Conservation (phyloP, 2,329 filamentous ascomycete genomes). For the Colletotrichum godetiae region DNA sequence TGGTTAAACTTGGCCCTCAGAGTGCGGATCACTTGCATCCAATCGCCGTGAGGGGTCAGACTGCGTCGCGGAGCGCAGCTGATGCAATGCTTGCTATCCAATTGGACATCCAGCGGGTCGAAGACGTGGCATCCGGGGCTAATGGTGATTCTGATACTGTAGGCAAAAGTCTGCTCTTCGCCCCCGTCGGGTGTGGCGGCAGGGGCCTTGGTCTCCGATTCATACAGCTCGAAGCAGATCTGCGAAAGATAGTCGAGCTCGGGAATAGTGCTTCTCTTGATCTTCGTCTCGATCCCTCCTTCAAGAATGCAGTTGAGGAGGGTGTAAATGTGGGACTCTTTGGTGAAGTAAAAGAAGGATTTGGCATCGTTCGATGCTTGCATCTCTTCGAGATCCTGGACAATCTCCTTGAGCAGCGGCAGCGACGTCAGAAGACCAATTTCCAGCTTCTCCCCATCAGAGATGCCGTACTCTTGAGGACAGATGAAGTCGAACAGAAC, state of each 20-base stretch:
- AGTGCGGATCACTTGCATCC: slow-evolving; percentile 97
- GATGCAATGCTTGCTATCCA: slow-evolving; percentile 96
- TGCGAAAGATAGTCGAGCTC: slow-evolving; percentile 98
- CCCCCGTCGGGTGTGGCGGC: slow-evolving; percentile 54
- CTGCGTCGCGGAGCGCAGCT: slow-evolving; percentile 91
- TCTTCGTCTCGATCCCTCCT: slow-evolving; percentile 96
- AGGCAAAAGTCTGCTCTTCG: slow-evolving; percentile 83
- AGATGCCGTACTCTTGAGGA: slow-evolving; percentile 97
- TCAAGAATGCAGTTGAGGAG: slow-evolving; percentile 97
- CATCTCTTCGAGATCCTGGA: slow-evolving; percentile 95
- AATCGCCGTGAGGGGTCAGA: slow-evolving; percentile 90
- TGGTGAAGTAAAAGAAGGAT: slow-evolving; percentile 98
- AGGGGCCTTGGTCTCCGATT: slow-evolving; percentile 80
- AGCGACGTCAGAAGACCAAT: slow-evolving; percentile 95
- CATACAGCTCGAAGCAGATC: slow-evolving; percentile 98
- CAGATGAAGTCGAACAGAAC: slow-evolving; percentile 98
- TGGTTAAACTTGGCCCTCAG: slow-evolving; percentile 94
- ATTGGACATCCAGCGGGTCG: slow-evolving; percentile 94
- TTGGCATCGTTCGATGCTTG: slow-evolving; percentile 95
- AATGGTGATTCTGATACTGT: slow-evolving; percentile 96
- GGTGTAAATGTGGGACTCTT: slow-evolving; percentile 98
- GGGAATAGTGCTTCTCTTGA: slow-evolving; percentile 92
- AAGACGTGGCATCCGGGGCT: slow-evolving; percentile 96
- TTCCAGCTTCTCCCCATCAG: slow-evolving; percentile 95
- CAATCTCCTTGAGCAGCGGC: slow-evolving; percentile 94